Evolutionary conservation across 345 rosid species (phyloP), one percentile per base, ranked within the genome.

Genomic region (Eucalyptus curtisii): DNA sequence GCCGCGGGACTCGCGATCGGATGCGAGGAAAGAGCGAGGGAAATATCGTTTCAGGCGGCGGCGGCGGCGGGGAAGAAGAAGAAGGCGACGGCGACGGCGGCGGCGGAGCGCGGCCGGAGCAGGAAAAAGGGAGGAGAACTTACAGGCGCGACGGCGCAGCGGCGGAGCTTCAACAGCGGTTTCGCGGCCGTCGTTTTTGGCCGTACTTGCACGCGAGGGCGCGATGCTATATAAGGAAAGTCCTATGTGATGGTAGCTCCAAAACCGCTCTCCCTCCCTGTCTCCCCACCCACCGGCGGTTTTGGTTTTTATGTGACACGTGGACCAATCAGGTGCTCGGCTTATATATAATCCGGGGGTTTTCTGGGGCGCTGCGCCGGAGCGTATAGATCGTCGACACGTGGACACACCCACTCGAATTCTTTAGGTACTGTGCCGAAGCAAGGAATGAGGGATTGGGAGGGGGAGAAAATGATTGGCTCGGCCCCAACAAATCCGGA

Each of bases 341-440:
- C 6, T 9, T 22, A 45, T 81, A 6, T 87, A 71, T 22, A 30
- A 45, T 33, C 24, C 57, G 30, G 17, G 40, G 37, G 31, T 50
- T 31, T 13, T 57, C 1, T 13, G 48, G 53, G 19, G 59, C 13
- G 55, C 17, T 11, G 87, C n/a, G 64, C 86, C 55, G 0, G n/a
- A 59, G 40, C 89, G 31, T 80, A 53, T 89, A 89, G 90, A 89
- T 87, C 90, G 13, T 50, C 89, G 85, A 89, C 89, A 86, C 89
- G 86, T 82, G 90, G 87, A 50, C 5, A 13, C 37, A 2, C 37
- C 48, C 53, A 76, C 40, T 76, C 47, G 82, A 76, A 76, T 6
- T 7, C 47, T 9, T 76, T 5, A 10, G 47, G 84, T 40, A 40
- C 84, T 20, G 84, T 40, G 47, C 47, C 47, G 47, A 40, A 20